phyloP scores from a whole-genome alignment of 2,329 filamentous ascomycete genomes.

The Fusarium solani-melongenae region DNA sequence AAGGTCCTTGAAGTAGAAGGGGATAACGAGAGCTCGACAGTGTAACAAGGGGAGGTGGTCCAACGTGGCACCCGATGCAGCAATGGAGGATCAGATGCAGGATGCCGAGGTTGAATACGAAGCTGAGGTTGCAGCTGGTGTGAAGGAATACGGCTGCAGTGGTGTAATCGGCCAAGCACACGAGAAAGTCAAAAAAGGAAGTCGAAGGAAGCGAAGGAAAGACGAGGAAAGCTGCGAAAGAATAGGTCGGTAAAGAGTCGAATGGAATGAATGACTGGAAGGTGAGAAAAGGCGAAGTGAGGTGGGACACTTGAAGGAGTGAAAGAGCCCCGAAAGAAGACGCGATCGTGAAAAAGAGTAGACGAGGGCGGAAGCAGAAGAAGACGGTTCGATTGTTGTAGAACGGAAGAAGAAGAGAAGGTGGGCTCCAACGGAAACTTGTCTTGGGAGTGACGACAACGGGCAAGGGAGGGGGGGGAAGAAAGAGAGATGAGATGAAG shows the following conservation, averaged over 20 bases:
- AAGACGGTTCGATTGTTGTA: constrained; percentile 14
- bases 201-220: constrained; percentile 14
- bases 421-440: constrained; percentile 10
- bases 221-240: constrained; percentile 18
- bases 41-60: constrained; percentile 26
- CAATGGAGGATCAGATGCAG: constrained; percentile 33
- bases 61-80: constrained; percentile 36
- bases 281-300: background rate
- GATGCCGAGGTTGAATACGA: constrained; percentile 37
- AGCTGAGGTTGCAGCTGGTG: constrained; percentile 4
- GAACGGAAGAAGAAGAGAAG: constrained; percentile 28
- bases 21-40: constrained; percentile 20
- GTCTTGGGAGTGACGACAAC: constrained; percentile 19
- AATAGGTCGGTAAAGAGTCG: constrained; percentile 4
- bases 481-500: constrained; percentile 31
- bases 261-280: constrained; percentile 24
- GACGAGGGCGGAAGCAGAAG: constrained; percentile 27
- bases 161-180: constrained; percentile 17
- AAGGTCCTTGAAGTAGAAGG: constrained; percentile 24
- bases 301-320: constrained; percentile 35
- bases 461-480: constrained; percentile 16
- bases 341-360: constrained; percentile 17
- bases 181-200: background rate
- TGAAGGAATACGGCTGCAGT: constrained; percentile 4
- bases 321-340: constrained; percentile 27